Evolutionary conservation across 2,329 filamentous ascomycete species (phyloP), one percentile per base, ranked within the genome.

Genomic region (Talaromyces sp.): DNA sequence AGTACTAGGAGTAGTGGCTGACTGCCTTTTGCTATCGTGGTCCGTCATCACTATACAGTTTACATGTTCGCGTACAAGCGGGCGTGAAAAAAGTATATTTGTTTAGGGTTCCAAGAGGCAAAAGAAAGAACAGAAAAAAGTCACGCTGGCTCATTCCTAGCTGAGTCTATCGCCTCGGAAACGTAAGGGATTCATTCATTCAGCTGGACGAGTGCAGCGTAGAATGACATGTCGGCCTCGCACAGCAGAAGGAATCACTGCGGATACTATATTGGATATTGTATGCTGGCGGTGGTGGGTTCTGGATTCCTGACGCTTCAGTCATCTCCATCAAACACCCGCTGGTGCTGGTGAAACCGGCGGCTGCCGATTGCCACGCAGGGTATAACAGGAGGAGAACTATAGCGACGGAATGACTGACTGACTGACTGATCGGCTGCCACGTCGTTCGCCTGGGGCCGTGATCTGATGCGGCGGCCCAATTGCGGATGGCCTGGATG

Each of bases 401-500:
- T 27, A 52, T 19, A 47, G n/a, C 19, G 42, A 47, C 39, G 13
- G 22, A 25, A 11, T 19, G 22, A 47, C 42, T 25, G 42, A 47
- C n/a, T 22, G 42, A 47, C 7, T 47, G 44, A 47, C 44, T 47
- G 49, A 53, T 53, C 49, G 25, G 49, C 49, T 53, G 49, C 49
- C 49, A 53, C 49, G 49, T 53, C 49, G 49, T 53, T 22, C 25
- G 27, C 25, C 49, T 30, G 28, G 47, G 47, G 11, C 47, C 19
- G 47, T 51, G 47, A 51, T 51, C 47, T 51, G 49, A 32, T 39
- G 15, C 44, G n/a, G 39, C 39, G 17, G 54, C 36, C 55, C 54
- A 62, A 60, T 61, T 28, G 52, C 51, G 49, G 57, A 42, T n/a
- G 25, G 27, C 6, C 27, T 56, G 52, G 61, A 63, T 63, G 61